Evolutionary conservation across 2,329 filamentous ascomycete genomes (phyloP).

Genomic region (Colletotrichum sp.): DNA sequence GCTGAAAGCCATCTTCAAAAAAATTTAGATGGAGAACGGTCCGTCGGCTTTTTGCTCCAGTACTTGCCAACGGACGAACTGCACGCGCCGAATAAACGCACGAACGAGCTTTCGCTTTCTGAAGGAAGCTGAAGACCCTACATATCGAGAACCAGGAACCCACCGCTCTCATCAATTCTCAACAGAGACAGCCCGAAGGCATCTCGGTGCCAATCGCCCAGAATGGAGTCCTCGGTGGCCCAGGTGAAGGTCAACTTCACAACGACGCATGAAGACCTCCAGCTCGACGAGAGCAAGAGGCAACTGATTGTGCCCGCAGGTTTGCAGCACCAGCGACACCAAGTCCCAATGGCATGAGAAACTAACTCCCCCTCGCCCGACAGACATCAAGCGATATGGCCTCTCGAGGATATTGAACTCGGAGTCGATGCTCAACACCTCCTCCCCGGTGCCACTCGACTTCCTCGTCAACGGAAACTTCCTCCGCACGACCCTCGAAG

Average conservation of each 20-base stretch:
- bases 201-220: slow-evolving; percentile 8
- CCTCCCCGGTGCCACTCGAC: slow-evolving; percentile 79
- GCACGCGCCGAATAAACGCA: background rate
- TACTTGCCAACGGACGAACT: background rate
- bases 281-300: slow-evolving; percentile 66
- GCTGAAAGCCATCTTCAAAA: slow-evolving; percentile 20
- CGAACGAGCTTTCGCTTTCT: background rate
- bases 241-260: slow-evolving; percentile 74
- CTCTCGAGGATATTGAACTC: slow-evolving; percentile 75
- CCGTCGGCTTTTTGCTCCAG: background rate
- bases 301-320: slow-evolving; percentile 68
- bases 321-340: slow-evolving; percentile 29
- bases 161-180: background rate
- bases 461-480: slow-evolving; percentile 96
- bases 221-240: slow-evolving; percentile 45
- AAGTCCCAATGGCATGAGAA: background rate
- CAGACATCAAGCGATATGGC: slow-evolving; percentile 73
- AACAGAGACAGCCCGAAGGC: background rate
- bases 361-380: background rate
- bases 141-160: too few species aligned
- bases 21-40: slow-evolving; percentile 9
- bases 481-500: slow-evolving; percentile 85
- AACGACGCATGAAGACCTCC: slow-evolving; percentile 65
- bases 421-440: slow-evolving; percentile 71
- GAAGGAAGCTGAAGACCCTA: background rate